Base-by-base conservation (phyloP, 495 filamentous ascomycete genomes). In the Penicillium turbatum region DNA sequence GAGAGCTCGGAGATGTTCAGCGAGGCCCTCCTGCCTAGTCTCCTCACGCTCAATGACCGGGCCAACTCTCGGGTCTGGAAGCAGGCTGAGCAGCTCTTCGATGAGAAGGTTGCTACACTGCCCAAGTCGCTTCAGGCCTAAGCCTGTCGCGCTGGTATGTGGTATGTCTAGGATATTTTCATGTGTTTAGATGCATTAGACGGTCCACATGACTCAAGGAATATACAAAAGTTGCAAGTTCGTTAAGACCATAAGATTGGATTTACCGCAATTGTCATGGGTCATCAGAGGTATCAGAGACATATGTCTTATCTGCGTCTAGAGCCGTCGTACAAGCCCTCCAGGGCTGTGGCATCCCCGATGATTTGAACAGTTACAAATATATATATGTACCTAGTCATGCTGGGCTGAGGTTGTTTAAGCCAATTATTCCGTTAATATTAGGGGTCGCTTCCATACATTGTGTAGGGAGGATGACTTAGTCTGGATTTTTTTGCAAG, bases 1-100 rank as follows among this genome's bases (percentile, higher is more conserved):
- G 92, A 97, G 70, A 84, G 89, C 34, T 89, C 83, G 30, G 92
- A 97, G 76, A 82, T 88, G 24, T 97, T 96, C 68, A 90, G 85
- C 71, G 71, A 77, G 38, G 87, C 86, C 24, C 73, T 97, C 50
- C 71, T 97, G 32, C 90, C 91, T 3, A 86, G 83, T 58, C 72
- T 97, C 53, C 64, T 95, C 39, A 79, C 86, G 58, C 74, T 97
- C 45, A 89, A 92, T 66, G 79, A 90, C 66, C 81, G 89, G 65
- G 69, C 76, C 31, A 86, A 77, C 41, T 73, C 80, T 19, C 82
- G 82, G 5, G 92, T 96, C 4, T 97, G 92, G 92, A 72, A 77
- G 52, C 79, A 86, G 37, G 92, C 91, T 8, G 84, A 95, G 78
- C 82, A 87, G 67, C 75, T 95, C 51, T 96, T 93, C 74, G 70